Base-by-base conservation (phyloP, 2,329 filamentous ascomycete genomes). In the Scorias spongiosa region DNA sequence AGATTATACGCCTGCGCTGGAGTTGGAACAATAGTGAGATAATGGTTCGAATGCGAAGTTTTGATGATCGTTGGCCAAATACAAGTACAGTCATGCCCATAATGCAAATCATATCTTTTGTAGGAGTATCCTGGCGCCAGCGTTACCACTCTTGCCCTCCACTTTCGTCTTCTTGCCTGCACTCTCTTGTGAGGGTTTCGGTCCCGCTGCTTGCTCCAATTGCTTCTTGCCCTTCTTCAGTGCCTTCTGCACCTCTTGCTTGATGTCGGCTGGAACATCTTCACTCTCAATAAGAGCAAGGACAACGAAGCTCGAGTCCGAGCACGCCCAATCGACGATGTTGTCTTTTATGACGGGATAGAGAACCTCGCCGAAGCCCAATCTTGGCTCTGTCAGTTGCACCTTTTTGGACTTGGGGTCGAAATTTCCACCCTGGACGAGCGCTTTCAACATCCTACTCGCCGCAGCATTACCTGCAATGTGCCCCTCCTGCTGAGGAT, bases 351-450 rank as follows among this genome's bases (percentile, higher is more conserved):
- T 88, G 48, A 82, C 68, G 5, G 80, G 77, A 60, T 89, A 96
- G n/a, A 98, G 70, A 41, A 82, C 68, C 50, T 82, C 74, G 47
- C 84, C 78, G 60, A 98, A 98, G 41, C 80, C 74, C 44, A 96
- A 70, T 7, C 84, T 74, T 12, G 87, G 86, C 41, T 87, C 78
- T 2, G 82, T 72, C 17, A 78, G 75, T 55, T 82, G 74, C 39
- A 91, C 63, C 42, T 57, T 77, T 63, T 86, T 86, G 2, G 76
- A 72, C 38, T 72, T 72, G 48, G 77, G 76, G 63, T 96, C 86
- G 59, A 84, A 98, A 46, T 78, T 80, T 20, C 93, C 91, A 37
- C 91, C 91, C 44, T 86, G 81, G 18, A 95, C 87, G 7, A 98
- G 74, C 0, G 82, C 82, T 68, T 94, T 95, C 55, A 96, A 74